A percentile compares a stretch with the other conserved stretches of the same genome.
Evolutionary conservation across 345 rosid species (phyloP).

Genomic region (Cardamine resedifolia): DNA sequence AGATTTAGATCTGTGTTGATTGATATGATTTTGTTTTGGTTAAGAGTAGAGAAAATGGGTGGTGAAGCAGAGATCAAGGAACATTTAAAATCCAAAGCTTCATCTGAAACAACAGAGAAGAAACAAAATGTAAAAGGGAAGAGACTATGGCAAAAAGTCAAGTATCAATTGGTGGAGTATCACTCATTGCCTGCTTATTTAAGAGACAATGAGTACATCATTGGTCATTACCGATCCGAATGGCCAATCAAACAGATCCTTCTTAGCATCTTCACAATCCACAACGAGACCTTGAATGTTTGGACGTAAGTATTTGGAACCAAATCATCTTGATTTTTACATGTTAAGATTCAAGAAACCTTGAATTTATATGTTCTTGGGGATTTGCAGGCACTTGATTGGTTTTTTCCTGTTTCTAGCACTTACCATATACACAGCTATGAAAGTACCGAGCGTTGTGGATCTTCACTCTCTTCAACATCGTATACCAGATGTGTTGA

Average conservation of each 20-base stretch:
- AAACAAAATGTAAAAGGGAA: constrained; percentile 65
- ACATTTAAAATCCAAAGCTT: constrained; percentile 11
- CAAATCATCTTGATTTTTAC: not conserved
- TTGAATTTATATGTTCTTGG: not conserved
- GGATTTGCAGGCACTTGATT: constrained; percentile 80
- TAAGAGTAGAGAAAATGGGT: constrained; percentile 39
- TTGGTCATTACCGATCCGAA: constrained; percentile 83
- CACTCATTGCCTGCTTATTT: constrained; percentile 80
- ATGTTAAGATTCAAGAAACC: not conserved
- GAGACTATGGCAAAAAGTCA: constrained; percentile 82
- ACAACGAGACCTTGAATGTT: constrained; percentile 90
- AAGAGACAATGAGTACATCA: constrained; percentile 83
- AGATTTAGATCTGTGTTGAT: constrained; percentile 10
- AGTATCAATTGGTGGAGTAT: constrained; percentile 88
- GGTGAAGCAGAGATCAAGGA: constrained; percentile 31
- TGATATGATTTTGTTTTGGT: constrained; percentile 2
- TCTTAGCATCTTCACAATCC: constrained; percentile 80
- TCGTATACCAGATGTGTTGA: constrained; percentile 63
- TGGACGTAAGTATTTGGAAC: constrained; percentile 70
- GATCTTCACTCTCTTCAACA: constrained; percentile 73
- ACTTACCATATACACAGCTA: constrained; percentile 85
- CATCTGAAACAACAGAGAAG: constrained; percentile 50
- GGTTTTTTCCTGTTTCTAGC: constrained; percentile 96
- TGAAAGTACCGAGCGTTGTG: constrained; percentile 69
- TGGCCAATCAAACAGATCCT: constrained; percentile 92